These are phyloP conservation scores for Macrocybe gigantea DNA, from an alignment of 768 basidiomycete genomes.

Conservation along the genomic window DNA sequence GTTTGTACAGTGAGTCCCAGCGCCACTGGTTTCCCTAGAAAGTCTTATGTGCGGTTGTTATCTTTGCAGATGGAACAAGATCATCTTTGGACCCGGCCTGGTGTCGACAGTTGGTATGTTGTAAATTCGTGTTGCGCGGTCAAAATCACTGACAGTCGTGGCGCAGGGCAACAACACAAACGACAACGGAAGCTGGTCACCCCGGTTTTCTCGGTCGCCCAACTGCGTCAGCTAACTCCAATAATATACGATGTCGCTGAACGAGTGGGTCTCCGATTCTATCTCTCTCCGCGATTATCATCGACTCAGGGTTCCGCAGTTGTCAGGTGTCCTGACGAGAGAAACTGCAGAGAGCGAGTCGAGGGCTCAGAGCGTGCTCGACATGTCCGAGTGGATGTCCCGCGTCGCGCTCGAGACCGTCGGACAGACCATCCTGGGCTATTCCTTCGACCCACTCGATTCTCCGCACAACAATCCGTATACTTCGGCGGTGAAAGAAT, in stretches of 20 bases:
- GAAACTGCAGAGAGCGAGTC: slow-evolving; percentile 11
- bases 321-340: slow-evolving; percentile 20
- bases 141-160: neutral
- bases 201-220: slow-evolving; percentile 40
- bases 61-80: slow-evolving; percentile 31
- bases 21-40: neutral
- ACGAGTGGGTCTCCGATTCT: slow-evolving; percentile 25
- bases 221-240: slow-evolving; percentile 38
- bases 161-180: slow-evolving; percentile 36
- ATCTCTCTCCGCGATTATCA: neutral
- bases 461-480: slow-evolving; percentile 36
- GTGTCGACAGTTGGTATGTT: slow-evolving; percentile 31
- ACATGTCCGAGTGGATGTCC: slow-evolving; percentile 43
- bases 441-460: slow-evolving; percentile 42
- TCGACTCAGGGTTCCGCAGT: slow-evolving; percentile 11
- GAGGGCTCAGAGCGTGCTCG: slow-evolving; percentile 20
- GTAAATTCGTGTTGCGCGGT: neutral
- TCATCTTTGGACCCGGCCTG: slow-evolving; percentile 42
- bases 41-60: neutral
- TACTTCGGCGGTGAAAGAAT: slow-evolving; percentile 36
- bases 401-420: slow-evolving; percentile 38
- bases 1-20: slow-evolving; percentile 34
- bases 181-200: slow-evolving; percentile 43
- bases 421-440: slow-evolving; percentile 37
- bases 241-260: slow-evolving; percentile 38